A percentile compares a stretch with the other conserved stretches of the same genome.
These are phyloP conservation scores for Lachancea sp. DNA, from an alignment of 805 yeast genomes.

Conservation along the genomic window DNA sequence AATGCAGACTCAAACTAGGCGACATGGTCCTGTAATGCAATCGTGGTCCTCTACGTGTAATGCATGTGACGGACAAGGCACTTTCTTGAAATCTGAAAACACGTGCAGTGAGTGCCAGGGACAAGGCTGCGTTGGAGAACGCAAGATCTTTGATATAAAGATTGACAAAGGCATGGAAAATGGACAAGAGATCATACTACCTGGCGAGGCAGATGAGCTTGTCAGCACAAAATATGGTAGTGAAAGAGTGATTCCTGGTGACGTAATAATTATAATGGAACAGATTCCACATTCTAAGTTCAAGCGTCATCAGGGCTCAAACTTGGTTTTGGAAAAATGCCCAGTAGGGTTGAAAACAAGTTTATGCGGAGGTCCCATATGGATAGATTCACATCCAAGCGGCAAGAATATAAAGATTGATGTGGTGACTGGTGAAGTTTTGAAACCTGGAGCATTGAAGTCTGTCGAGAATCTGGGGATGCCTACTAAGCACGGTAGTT, in stretches of 20 bases:
- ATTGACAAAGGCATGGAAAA: slow-evolving; percentile 50
- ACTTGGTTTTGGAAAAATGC: slow-evolving; percentile 38
- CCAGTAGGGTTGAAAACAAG: slow-evolving; percentile 49
- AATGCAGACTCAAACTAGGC: slow-evolving; percentile 34
- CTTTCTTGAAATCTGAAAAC: slow-evolving; percentile 28
- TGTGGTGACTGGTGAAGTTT: slow-evolving; percentile 46
- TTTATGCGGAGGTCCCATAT: slow-evolving; percentile 47
- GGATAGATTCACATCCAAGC: slow-evolving; percentile 30
- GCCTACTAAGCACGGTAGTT: slow-evolving; percentile 39
- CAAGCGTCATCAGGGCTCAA: slow-evolving; percentile 36
- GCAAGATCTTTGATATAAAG: slow-evolving; percentile 46
- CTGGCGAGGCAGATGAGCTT: slow-evolving; percentile 64
- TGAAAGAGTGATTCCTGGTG: slow-evolving; percentile 50
- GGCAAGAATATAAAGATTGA: slow-evolving; percentile 38
- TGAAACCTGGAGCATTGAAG: slow-evolving; percentile 44
- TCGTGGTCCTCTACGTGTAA: slow-evolving; percentile 41
- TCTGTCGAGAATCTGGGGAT: slow-evolving; percentile 42
- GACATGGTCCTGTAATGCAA: slow-evolving; percentile 42
- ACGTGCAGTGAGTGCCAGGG: slow-evolving; percentile 42
- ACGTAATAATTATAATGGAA: slow-evolving; percentile 49
- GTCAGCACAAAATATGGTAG: slow-evolving; percentile 29
- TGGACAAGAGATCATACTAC: slow-evolving; percentile 46
- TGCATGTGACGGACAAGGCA: slow-evolving; percentile 40
- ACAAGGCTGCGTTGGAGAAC: slow-evolving; percentile 40
- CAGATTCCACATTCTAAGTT: slow-evolving; percentile 32